A percentile compares a stretch with the other conserved stretches of the same genome.
Evolutionary conservation across 139 green algal genomes (phyloP).

Genomic region (Trebouxia sp.): DNA sequence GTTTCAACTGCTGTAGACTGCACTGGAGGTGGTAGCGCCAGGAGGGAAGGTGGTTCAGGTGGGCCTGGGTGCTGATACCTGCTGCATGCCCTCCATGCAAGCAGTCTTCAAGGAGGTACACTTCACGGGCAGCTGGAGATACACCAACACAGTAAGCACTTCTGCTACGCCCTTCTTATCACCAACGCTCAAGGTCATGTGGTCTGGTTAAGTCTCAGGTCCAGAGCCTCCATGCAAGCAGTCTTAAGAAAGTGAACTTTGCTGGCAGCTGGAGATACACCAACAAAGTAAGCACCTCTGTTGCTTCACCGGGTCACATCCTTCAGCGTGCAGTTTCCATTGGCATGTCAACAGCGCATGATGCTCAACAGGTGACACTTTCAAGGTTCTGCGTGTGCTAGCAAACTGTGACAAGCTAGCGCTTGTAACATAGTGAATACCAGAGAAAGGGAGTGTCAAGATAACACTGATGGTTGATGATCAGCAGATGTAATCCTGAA

Average conservation of each 20-base stretch:
- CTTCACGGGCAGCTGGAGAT: constrained; percentile 59
- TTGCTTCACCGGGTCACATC: too few relatives aligned
- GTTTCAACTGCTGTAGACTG: constrained; percentile 5
- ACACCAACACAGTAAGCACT: constrained; percentile 50
- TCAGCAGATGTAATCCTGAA: too few relatives aligned
- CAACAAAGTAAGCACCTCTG: constrained; percentile 51
- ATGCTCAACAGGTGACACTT: too few relatives aligned
- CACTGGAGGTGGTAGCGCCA: not conserved
- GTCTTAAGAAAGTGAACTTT: constrained; percentile 55
- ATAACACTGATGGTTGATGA: too few relatives aligned
- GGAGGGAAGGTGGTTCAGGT: constrained; percentile 57
- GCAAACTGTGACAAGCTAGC: too few relatives aligned
- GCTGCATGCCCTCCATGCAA: constrained; percentile 43
- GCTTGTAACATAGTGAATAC: too few relatives aligned
- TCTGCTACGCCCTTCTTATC: not conserved
- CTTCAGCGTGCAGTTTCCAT: too few relatives aligned
- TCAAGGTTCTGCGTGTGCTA: too few relatives aligned
- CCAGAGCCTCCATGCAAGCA: constrained; percentile 37
- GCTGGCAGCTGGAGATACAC: constrained; percentile 57
- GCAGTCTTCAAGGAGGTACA: constrained; percentile 53
- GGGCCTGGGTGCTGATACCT: constrained; percentile 55
- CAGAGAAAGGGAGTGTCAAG: too few relatives aligned
- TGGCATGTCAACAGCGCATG: too few relatives aligned
- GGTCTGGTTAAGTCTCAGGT: too few relatives aligned
- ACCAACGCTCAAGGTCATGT: too few relatives aligned